These are phyloP conservation scores for Ascochyta lentis DNA, from an alignment of 2,329 filamentous ascomycete genomes.

Conservation along the genomic window DNA sequence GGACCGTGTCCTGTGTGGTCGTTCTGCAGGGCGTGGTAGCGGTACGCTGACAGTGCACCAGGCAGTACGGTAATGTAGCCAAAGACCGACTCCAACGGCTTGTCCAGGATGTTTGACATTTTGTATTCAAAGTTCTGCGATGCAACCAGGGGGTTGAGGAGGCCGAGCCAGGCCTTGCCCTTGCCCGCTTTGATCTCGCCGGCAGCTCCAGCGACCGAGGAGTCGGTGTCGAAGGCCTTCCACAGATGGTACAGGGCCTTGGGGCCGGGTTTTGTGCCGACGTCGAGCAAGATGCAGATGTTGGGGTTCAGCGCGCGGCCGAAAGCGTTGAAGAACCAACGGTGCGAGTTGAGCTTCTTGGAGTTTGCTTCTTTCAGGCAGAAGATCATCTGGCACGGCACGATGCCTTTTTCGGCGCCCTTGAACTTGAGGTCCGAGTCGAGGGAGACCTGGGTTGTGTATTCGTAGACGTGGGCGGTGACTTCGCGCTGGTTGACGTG, in stretches of 20 bases:
- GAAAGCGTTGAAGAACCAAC: constrained; percentile 99
- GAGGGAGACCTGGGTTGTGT: constrained; percentile 96
- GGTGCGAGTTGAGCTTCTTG: constrained; percentile 97
- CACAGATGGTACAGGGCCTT: constrained; percentile 97
- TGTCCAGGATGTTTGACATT: constrained; percentile 99
- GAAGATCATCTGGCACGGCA: constrained; percentile 97
- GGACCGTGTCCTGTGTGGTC: constrained; percentile 95
- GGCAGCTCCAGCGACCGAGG: constrained; percentile 94
- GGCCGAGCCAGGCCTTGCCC: constrained; percentile 78
- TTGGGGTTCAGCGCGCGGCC: constrained; percentile 92
- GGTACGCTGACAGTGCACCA: constrained; percentile 91
- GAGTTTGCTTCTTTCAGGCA: constrained; percentile 97
- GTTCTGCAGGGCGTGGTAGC: constrained; percentile 95
- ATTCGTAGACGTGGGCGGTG: constrained; percentile 97
- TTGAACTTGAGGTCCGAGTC: constrained; percentile 98
- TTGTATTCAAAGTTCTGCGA: constrained; percentile 99
- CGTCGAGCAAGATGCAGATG: constrained; percentile 94
- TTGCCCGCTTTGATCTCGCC: constrained; percentile 98
- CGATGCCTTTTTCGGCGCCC: constrained; percentile 97
- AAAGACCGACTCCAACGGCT: constrained; percentile 95
- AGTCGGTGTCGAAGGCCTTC: constrained; percentile 99
- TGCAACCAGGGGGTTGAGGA: constrained; percentile 92
- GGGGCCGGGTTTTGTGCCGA: constrained; percentile 87
- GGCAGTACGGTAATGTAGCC: constrained; percentile 98
- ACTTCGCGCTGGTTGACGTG: constrained; percentile 95